Percentiles rank a stretch among this genome's conserved stretches.
Evolutionary conservation across 2,329 filamentous ascomycete species (phyloP).

Genomic region (Byssochlamys sp.): DNA sequence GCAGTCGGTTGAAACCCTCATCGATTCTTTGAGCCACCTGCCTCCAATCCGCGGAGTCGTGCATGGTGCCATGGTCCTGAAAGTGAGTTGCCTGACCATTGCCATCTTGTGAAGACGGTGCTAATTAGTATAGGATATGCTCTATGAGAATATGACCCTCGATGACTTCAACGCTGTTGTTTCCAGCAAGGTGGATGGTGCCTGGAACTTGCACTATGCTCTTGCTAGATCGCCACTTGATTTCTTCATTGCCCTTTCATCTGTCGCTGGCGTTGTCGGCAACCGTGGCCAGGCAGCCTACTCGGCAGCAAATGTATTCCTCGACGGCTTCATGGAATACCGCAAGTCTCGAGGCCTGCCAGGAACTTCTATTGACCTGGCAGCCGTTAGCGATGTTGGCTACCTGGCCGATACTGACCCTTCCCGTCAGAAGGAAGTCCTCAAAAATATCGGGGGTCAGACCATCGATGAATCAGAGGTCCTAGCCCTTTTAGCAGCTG

Average conservation of each 20-base stretch:
- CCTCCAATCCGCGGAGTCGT: not conserved
- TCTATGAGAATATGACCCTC: constrained; percentile 13
- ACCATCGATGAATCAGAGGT: not conserved
- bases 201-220: constrained; percentile 9
- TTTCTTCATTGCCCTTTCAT: constrained; percentile 8
- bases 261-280: constrained; percentile 5
- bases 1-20: not conserved
- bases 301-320: constrained; percentile 5
- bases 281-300: constrained; percentile 8
- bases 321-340: constrained; percentile 7
- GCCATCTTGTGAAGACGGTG: not conserved
- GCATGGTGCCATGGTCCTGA: not conserved
- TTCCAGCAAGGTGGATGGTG: not conserved
- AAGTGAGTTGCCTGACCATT: not conserved
- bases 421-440: not conserved
- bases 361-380: not conserved
- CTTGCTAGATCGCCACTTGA: constrained; percentile 2
- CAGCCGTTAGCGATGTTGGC: not conserved
- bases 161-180: not conserved
- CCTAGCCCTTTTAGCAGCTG: no score
- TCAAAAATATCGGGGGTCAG: not conserved
- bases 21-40: not conserved
- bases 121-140: constrained; percentile 25
- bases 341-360: not conserved
- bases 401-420: not conserved